Evolutionary conservation across 352 stramenopile species (phyloP).

Genomic region (Globisporangium apiculatum): DNA sequence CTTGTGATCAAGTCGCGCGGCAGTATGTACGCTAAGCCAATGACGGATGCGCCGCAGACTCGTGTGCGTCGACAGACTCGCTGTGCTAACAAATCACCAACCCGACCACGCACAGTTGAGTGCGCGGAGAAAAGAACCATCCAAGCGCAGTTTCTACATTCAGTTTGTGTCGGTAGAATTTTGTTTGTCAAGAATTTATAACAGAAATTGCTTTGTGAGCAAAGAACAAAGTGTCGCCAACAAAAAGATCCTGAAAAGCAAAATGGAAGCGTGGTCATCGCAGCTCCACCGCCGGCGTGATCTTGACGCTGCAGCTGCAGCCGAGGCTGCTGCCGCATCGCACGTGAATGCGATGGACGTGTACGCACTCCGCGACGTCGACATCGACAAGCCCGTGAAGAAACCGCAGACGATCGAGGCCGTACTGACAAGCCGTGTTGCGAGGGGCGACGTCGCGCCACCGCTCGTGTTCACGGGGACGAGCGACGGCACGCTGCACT

Average conservation of each 20-base stretch:
- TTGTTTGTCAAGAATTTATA: too few species aligned
- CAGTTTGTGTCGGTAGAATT: too few species aligned
- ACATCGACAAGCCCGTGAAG: slow-evolving; percentile 50
- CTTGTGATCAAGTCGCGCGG: too few species aligned
- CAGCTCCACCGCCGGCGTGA: slow-evolving; percentile 8
- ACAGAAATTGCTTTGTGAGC: too few species aligned
- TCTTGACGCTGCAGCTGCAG: not conserved
- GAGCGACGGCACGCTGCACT: slow-evolving; percentile 51
- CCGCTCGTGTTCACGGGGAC: slow-evolving; percentile 51
- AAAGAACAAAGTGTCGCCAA: too few species aligned
- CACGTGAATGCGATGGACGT: slow-evolving; percentile 2
- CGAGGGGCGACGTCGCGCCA: slow-evolving; percentile 24
- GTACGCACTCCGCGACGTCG: slow-evolving; percentile 41
- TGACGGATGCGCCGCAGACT: too few species aligned
- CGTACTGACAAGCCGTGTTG: slow-evolving; percentile 32
- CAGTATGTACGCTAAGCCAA: too few species aligned
- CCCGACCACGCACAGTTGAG: too few species aligned
- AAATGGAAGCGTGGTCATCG: slow-evolving; percentile 3
- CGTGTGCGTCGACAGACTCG: too few species aligned
- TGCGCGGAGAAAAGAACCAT: too few species aligned
- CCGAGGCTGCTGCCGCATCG: not conserved
- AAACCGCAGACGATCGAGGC: slow-evolving; percentile 42
- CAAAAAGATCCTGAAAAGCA: not conserved
- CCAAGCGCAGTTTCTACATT: too few species aligned
- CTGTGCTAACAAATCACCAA: too few species aligned